Percentiles rank a stretch among this genome's conserved stretches.
These are phyloP conservation scores for Kuraishia ogatae DNA, from an alignment of 805 yeast genomes.

Conservation along the genomic window DNA sequence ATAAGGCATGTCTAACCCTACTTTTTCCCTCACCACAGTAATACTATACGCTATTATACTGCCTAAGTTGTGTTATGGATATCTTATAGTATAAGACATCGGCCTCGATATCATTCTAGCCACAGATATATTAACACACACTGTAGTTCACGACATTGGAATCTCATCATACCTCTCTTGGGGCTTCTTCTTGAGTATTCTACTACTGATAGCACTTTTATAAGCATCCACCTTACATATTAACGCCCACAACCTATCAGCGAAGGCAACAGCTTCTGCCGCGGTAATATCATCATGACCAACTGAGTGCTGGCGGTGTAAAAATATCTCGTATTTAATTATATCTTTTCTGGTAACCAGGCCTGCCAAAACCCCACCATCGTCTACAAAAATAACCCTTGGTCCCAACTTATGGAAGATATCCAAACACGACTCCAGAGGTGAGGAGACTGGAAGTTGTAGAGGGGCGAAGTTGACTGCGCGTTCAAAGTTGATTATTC, in stretches of 20 bases:
- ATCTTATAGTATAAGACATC: too few relatives aligned
- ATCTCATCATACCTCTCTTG: neutral
- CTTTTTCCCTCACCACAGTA: too few relatives aligned
- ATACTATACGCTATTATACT: too few relatives aligned
- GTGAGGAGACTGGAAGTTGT: conserved; percentile 40
- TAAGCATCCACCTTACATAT: conserved; percentile 5
- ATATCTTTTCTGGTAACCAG: conserved; percentile 82
- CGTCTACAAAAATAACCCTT: conserved; percentile 56
- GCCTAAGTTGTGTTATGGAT: too few relatives aligned
- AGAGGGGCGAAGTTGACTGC: conserved; percentile 52
- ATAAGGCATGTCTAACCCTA: neutral
- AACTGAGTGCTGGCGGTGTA: conserved; percentile 15
- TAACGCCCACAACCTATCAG: conserved; percentile 17
- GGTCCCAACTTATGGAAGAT: conserved; percentile 79
- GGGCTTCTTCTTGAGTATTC: conserved; percentile 3
- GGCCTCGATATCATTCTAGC: too few relatives aligned
- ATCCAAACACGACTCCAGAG: conserved; percentile 54
- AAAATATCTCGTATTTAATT: conserved; percentile 44
- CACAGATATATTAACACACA: neutral
- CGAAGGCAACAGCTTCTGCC: conserved; percentile 7
- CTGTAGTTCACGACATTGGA: neutral
- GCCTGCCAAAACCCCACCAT: conserved; percentile 57
- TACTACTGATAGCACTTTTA: conserved; percentile 8
- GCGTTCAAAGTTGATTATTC: conserved; percentile 15
- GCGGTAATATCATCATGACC: conserved; percentile 9